Base-by-base conservation (phyloP, 2,329 filamentous ascomycete genomes). In the Ophiostoma quercus region DNA sequence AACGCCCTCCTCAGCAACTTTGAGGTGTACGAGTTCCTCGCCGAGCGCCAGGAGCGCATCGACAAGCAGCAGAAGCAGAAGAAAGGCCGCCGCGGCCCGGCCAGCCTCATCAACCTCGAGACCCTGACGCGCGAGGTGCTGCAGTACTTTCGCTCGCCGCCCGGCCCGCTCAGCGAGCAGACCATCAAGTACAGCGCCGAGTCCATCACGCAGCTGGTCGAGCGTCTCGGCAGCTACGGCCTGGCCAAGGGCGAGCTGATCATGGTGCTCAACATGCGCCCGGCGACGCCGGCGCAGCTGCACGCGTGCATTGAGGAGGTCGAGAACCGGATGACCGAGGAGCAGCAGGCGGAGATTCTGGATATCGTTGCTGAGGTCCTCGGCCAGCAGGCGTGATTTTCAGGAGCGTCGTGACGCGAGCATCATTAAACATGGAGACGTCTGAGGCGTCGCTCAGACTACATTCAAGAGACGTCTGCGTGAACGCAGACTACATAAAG, bases 1-100 rank as follows among this genome's bases (percentile, higher is more conserved):
- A 87, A 87, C 39, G 89, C 88, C 5, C 84, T 89, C 60, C 82
- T 93, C 75, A 87, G 87, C 77, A 92, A 92, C 78, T 89, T 86
- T 73, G 90, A 92, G 81, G 89, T 92, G 73, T 88, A 88, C 75
- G 82, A 84, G 70, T 89, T 91, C 74, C 79, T 92, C 54, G 79
- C 80, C 6, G 84, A 88, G 32, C 73, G 72, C 14, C 71, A 72
- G 60, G 70, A 69, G 66, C 85, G 87, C 75, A 82, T 82, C 68
- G 78, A 81, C 69, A 79, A 81, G 66, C 82, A 85, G 66, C 82
- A 85, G 74, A 82, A 85, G 75, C 79, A 80, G 60, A 78, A 80
- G 60, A 78, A 66, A 39, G 84, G 84, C 72, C 83, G 82, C 19
- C 81, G 83, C 57, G 82, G 84, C 3, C 85, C 86, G 1, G 81